Percentiles rank a stretch among this genome's conserved stretches.
These are phyloP conservation scores for Aspergillus sp. DNA, from an alignment of 2,329 filamentous ascomycete genomes.

Conservation along the genomic window DNA sequence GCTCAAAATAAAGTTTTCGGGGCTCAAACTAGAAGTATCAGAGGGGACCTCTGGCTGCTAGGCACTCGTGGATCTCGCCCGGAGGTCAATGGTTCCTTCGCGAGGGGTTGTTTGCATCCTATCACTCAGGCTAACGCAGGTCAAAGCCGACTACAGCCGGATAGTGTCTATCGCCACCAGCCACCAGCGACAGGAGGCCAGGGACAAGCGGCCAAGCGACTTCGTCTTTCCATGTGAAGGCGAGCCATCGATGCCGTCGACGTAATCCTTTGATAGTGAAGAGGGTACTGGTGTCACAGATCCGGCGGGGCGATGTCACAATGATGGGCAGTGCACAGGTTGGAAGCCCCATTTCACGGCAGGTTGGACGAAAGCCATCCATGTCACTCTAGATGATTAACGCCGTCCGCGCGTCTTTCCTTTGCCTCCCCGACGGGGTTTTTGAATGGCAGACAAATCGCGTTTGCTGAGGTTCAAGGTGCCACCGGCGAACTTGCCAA, in stretches of 20 bases:
- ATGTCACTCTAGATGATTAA: constrained; percentile 13
- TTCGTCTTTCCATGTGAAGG: neutral
- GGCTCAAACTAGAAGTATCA: constrained; percentile 10
- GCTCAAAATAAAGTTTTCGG: constrained; percentile 15
- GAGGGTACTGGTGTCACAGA: too few species aligned
- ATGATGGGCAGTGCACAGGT: too few species aligned
- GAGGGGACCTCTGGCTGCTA: constrained; percentile 8
- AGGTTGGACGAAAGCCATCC: too few species aligned
- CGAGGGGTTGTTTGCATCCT: neutral
- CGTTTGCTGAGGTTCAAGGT: constrained; percentile 74
- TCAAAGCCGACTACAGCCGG: neutral
- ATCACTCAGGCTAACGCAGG: neutral
- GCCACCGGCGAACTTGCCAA: constrained; percentile 78
- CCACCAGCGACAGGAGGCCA: neutral
- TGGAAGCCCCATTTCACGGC: too few species aligned
- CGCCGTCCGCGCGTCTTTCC: constrained; percentile 25
- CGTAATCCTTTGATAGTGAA: neutral
- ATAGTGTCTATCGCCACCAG: constrained; percentile 1
- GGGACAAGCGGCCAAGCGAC: neutral
- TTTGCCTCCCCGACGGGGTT: constrained; percentile 13
- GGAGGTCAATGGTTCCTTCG: neutral
- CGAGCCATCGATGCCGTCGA: neutral
- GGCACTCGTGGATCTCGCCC: neutral
- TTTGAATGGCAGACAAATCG: constrained; percentile 68
- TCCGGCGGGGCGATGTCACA: too few species aligned